Percentiles rank a stretch among this genome's conserved stretches.
Conservation (phyloP, 2,329 filamentous ascomycete genomes). For the Ceratocystis lukuohia region DNA sequence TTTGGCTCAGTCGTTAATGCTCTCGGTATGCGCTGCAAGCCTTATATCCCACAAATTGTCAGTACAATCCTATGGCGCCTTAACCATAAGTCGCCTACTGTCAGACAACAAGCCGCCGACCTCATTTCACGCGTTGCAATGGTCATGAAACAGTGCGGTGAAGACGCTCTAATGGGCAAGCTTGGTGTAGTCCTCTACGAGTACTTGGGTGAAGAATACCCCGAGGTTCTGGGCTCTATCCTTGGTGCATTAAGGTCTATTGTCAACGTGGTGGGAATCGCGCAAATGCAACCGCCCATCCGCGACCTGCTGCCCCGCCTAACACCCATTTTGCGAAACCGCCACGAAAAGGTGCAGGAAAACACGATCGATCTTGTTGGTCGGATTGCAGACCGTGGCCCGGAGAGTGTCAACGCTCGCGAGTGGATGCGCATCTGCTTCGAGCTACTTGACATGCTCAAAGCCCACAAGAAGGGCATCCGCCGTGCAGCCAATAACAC, state of each 20-base stretch:
- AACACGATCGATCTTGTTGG: conserved; percentile 98
- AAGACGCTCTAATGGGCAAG: conserved; percentile 91
- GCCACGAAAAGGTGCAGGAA: conserved; percentile 97
- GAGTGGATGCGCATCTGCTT: conserved; percentile 99
- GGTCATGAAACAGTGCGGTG: conserved; percentile 97
- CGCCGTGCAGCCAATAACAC: conserved; percentile 97
- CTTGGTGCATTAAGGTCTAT: conserved; percentile 89
- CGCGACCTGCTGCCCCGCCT: conserved; percentile 88
- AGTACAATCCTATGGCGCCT: conserved; percentile 90
- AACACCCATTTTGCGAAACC: conserved; percentile 94
- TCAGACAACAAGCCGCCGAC: conserved; percentile 92
- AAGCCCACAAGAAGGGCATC: conserved; percentile 99
- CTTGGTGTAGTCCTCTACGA: conserved; percentile 91
- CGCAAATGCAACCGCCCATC: conserved; percentile 96
- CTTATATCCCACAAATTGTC: conserved; percentile 92
- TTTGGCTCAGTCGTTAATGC: conserved; percentile 97
- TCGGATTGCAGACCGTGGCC: conserved; percentile 91
- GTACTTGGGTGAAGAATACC: conserved; percentile 96
- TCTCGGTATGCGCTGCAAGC: conserved; percentile 83
- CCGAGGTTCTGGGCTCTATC: conserved; percentile 92
- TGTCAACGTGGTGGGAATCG: conserved; percentile 94
- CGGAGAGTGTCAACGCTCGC: conserved; percentile 88
- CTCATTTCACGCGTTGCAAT: conserved; percentile 93
- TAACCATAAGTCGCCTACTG: conserved; percentile 95
- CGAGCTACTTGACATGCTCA: conserved; percentile 96